These are phyloP conservation scores for Aegilops speltoides DNA, from an alignment of 176 grass and related monocot species.

Conservation along the genomic window DNA sequence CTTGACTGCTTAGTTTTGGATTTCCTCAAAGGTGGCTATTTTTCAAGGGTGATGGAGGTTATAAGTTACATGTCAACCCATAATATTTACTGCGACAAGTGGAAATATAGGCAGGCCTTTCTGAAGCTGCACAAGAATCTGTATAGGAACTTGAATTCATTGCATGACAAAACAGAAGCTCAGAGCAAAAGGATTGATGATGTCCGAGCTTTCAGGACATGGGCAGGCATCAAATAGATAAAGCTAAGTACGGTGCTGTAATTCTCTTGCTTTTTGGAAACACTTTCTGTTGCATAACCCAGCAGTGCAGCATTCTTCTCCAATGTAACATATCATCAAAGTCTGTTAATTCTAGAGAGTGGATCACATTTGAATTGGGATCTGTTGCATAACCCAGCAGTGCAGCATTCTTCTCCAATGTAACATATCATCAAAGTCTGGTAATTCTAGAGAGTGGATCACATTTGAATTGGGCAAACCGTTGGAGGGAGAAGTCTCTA, in stretches of 20 bases:
- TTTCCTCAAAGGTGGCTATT: constrained; percentile 90
- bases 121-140: constrained; percentile 76
- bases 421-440: too few species aligned
- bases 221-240: constrained; percentile 55
- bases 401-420: too few species aligned
- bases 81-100: constrained; percentile 74
- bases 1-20: constrained; percentile 69
- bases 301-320: neutral
- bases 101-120: constrained; percentile 70
- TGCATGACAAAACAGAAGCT: constrained; percentile 68
- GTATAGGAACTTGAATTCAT: constrained; percentile 69
- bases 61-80: constrained; percentile 63
- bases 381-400: neutral
- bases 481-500: neutral
- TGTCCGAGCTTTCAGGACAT: constrained; percentile 75
- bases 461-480: neutral
- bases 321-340: neutral
- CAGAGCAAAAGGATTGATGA: constrained; percentile 75
- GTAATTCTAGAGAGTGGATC: neutral
- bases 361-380: neutral
- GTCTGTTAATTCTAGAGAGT: neutral
- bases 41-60: constrained; percentile 82
- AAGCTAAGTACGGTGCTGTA: neutral
- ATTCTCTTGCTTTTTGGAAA: neutral
- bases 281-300: neutral